Evolutionary conservation across 345 rosid genomes (phyloP).

Genomic region (Bretschneidera sinensis): DNA sequence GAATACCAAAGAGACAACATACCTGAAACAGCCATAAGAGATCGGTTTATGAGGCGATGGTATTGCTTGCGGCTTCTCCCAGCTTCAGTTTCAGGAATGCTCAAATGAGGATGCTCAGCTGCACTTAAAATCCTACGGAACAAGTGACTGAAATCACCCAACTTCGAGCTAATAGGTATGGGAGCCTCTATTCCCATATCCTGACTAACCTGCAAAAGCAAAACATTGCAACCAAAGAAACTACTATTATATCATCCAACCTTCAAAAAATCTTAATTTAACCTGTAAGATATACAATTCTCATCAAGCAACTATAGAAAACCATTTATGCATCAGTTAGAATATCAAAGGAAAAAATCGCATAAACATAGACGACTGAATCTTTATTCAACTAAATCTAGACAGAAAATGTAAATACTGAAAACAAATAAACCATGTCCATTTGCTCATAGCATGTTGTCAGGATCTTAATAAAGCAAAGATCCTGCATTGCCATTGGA

Average conservation of each 20-base stretch:
- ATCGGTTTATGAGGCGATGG: constrained; percentile 79
- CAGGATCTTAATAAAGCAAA: constrained; percentile 1
- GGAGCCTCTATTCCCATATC: constrained; percentile 99
- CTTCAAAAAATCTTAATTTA: no score
- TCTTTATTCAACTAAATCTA: neutral
- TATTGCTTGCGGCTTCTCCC: constrained; percentile 92
- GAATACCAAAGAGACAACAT: constrained; percentile 7
- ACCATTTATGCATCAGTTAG: no score
- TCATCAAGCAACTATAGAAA: neutral
- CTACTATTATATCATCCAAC: neutral
- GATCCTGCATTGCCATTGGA: no score
- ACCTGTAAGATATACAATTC: no score
- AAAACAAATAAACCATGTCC: neutral
- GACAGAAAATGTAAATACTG: neutral
- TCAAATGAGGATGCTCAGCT: constrained; percentile 90
- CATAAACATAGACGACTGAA: neutral
- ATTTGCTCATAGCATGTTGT: neutral
- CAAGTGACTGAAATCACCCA: constrained; percentile 77
- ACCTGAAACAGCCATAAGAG: constrained; percentile 96
- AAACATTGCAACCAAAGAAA: constrained; percentile 8
- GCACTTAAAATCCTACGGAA: constrained; percentile 77
- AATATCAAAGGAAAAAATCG: neutral
- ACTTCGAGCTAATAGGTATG: constrained; percentile 73
- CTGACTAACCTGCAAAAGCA: constrained; percentile 65
- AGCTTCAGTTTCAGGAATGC: constrained; percentile 99